Base-by-base conservation (phyloP, 208 protist genomes). In the Trypanosoma theileri region DNA sequence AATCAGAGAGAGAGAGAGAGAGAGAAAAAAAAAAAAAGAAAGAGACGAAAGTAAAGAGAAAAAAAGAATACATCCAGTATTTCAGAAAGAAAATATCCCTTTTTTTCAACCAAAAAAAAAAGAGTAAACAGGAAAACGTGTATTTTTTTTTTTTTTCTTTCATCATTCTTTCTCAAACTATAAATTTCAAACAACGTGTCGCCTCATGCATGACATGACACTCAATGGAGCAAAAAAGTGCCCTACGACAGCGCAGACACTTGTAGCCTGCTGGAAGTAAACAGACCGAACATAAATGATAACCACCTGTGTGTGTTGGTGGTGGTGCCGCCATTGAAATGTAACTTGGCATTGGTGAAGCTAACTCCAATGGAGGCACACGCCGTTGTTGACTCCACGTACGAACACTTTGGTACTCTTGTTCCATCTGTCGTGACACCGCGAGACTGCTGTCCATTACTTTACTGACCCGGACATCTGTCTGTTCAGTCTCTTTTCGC, bases 141-240 rank as follows among this genome's bases (percentile, higher is more conserved):
- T 35, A 46, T 28, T 46, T 44, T 41, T 50, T 40, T 19, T 62
- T 50, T 65, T 69, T 42, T 22, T 42, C 6, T 54, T 73, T 40
- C n/a, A 52, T 46, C 28, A 11, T 17, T 14, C 9, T 21, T 35
- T 48, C 21, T 76, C 63, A 93, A 26, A 86, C 80, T 9, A 81
- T 91, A 48, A 84, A 93, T 75, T 94, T 94, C 55, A 92, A 70
- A 56, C 88, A 94, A 21, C 88, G 74, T 17, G 85, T 94, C 6
- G 85, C 82, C 16, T 94, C 84, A 60, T 94, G 88, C n/a, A 81
- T 41, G 13, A 85, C 85, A 59, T 91, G 84, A 69, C 88, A 94
- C 24, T 88, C 74, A 26, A 85, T 81, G 0, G 85, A 94, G 69
- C 88, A 94, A 67, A 91, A 89, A n/a, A 89, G 63, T 6, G 83